Percentiles rank a stretch among this genome's conserved stretches.
Evolutionary conservation across 345 rosid species (phyloP).

Genomic region (Pelargonium nanum): DNA sequence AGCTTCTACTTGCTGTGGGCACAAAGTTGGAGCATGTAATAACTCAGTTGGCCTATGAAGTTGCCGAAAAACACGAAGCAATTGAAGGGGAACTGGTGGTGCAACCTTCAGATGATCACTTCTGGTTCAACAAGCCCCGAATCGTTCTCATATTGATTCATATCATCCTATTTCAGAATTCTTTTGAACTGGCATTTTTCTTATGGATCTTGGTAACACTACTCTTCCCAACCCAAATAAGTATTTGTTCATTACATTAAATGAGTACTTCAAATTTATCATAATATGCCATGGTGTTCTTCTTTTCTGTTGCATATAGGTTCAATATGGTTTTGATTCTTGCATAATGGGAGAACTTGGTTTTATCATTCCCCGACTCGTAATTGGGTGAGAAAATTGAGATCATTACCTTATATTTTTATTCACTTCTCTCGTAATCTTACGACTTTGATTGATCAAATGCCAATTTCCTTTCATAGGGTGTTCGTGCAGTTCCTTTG

Average conservation of each 20-base stretch:
- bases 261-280: background rate
- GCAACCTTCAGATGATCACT: slow-evolving; percentile 65
- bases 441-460: too few species aligned
- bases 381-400: slow-evolving; percentile 57
- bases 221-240: too few species aligned
- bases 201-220: slow-evolving; percentile 76
- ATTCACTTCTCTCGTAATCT: too few species aligned
- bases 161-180: slow-evolving; percentile 71
- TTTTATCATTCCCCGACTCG: slow-evolving; percentile 51
- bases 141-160: slow-evolving; percentile 62
- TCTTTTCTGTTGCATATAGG: slow-evolving; percentile 27
- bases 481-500: slow-evolving; percentile 57
- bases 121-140: slow-evolving; percentile 57
- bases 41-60: slow-evolving; percentile 54
- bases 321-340: slow-evolving; percentile 54
- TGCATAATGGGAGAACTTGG: slow-evolving; percentile 64
- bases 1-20: slow-evolving; percentile 73
- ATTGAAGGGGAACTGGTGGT: slow-evolving; percentile 61
- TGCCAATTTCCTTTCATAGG: slow-evolving; percentile 16
- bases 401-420: background rate
- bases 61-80: slow-evolving; percentile 59
- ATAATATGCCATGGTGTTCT: background rate
- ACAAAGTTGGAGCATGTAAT: slow-evolving; percentile 72
- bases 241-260: background rate
- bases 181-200: slow-evolving; percentile 78